Conservation (phyloP, 345 rosid genomes). For the Abelmoschus esculentus region DNA sequence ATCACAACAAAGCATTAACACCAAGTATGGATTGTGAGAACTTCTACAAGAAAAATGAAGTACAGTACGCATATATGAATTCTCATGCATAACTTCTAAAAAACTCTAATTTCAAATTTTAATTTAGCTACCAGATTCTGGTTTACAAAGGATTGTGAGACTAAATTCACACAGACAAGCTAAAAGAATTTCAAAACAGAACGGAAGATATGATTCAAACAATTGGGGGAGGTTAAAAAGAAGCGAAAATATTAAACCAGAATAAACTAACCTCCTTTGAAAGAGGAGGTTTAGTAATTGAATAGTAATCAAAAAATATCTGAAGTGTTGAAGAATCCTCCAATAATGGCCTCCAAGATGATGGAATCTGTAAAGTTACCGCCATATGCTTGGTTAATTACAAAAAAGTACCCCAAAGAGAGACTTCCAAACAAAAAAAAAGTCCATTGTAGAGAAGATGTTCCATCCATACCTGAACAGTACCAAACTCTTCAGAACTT, state of each 20-base stretch:
- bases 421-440: constrained; percentile 1
- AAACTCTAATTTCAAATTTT: background rate
- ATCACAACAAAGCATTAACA: background rate
- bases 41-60: background rate
- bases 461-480: constrained; percentile 65
- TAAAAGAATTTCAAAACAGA: background rate
- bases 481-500: constrained; percentile 98
- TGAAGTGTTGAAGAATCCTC: constrained; percentile 93
- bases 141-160: background rate
- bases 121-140: background rate
- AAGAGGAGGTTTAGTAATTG: constrained; percentile 59
- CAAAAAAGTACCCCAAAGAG: constrained; percentile 8
- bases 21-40: background rate
- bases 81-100: background rate
- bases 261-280: constrained; percentile 77
- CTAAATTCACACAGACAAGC: background rate
- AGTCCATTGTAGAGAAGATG: background rate
- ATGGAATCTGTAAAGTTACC: constrained; percentile 57
- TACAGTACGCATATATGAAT: background rate
- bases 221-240: background rate
- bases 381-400: constrained; percentile 4
- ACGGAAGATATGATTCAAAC: background rate
- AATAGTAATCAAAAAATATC: constrained; percentile 93
- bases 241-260: background rate
- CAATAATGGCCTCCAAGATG: constrained; percentile 77